Percentiles rank a stretch among this genome's conserved stretches.
Evolutionary conservation across 805 yeast species (phyloP).

Genomic region (Alloascoidea hylecoeti): DNA sequence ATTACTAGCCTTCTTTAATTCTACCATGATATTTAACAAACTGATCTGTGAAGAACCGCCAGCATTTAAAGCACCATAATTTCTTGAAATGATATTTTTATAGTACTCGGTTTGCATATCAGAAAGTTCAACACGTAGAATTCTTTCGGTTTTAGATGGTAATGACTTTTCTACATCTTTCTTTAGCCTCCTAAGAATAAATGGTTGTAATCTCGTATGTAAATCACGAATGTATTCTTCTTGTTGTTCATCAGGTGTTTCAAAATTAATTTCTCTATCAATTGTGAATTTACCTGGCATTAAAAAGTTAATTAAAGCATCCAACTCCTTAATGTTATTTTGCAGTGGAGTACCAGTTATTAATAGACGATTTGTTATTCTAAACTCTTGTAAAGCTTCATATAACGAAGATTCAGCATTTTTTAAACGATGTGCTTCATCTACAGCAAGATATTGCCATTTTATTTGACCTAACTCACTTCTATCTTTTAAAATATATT

Average conservation of each 20-base stretch:
- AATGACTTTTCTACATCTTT: constrained; percentile 95
- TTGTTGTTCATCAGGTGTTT: constrained; percentile 73
- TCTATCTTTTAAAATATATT: constrained; percentile 85
- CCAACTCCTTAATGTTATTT: constrained; percentile 88
- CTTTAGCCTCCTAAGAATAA: constrained; percentile 81
- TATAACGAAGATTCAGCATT: constrained; percentile 89
- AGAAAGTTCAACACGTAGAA: constrained; percentile 85
- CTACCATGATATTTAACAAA: constrained; percentile 84
- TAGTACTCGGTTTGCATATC: constrained; percentile 93
- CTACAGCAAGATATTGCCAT: constrained; percentile 97
- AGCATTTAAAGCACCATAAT: constrained; percentile 81
- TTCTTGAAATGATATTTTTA: constrained; percentile 83
- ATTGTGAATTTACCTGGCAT: constrained; percentile 91
- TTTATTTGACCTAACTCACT: constrained; percentile 63
- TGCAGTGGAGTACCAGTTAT: constrained; percentile 98
- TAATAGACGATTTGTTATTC: constrained; percentile 68
- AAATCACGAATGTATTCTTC: constrained; percentile 79
- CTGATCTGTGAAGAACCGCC: constrained; percentile 80
- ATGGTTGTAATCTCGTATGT: constrained; percentile 80
- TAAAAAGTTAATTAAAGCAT: constrained; percentile 85
- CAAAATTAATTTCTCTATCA: constrained; percentile 93
- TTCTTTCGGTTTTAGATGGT: constrained; percentile 93
- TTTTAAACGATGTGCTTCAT: constrained; percentile 94
- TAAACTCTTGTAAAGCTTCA: constrained; percentile 74
- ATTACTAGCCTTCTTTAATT: constrained; percentile 90